A percentile compares a stretch with the other conserved stretches of the same genome.
Evolutionary conservation across 2,329 filamentous ascomycete genomes (phyloP).

Genomic region (Colletotrichum horii): DNA sequence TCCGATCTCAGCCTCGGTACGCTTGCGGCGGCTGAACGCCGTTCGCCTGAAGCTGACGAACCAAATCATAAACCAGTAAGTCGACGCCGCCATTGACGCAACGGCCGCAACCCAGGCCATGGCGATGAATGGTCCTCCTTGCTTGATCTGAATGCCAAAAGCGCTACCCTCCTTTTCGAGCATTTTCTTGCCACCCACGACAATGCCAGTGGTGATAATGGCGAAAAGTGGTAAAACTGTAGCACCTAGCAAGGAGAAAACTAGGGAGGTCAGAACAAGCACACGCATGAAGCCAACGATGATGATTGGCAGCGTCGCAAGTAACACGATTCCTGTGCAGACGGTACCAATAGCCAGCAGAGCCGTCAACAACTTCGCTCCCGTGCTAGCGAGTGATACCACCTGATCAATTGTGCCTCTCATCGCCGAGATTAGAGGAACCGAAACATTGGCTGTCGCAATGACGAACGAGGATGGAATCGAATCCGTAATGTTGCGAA

Average conservation of each 20-base stretch:
- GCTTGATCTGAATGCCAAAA: slow-evolving; percentile 17
- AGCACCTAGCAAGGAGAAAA: slow-evolving; percentile 14
- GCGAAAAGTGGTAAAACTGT: slow-evolving; percentile 19
- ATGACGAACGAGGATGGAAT: slow-evolving; percentile 26
- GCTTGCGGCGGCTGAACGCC: slow-evolving; percentile 23
- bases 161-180: slow-evolving; percentile 11
- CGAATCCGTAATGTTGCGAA: slow-evolving; percentile 24
- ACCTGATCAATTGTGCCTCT: slow-evolving; percentile 16
- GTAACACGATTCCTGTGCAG: slow-evolving; percentile 15
- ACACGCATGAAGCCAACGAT: slow-evolving; percentile 15
- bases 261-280: slow-evolving; percentile 14
- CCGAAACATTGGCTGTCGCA: slow-evolving; percentile 24
- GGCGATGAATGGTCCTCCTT: slow-evolving; percentile 21
- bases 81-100: background rate
- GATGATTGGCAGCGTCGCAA: slow-evolving; percentile 22
- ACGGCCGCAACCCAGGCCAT: slow-evolving; percentile 25
- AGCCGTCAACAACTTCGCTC: slow-evolving; percentile 21
- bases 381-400: slow-evolving; percentile 17
- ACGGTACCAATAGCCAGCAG: slow-evolving; percentile 23
- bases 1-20: slow-evolving; percentile 23
- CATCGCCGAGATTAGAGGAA: slow-evolving; percentile 25
- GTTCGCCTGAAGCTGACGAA: slow-evolving; percentile 27
- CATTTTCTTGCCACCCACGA: slow-evolving; percentile 6
- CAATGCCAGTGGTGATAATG: slow-evolving; percentile 12
- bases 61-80: slow-evolving; percentile 28